Evolutionary conservation across 345 rosid species (phyloP), one percentile per base, ranked within the genome.

Genomic region (Salix brachista): DNA sequence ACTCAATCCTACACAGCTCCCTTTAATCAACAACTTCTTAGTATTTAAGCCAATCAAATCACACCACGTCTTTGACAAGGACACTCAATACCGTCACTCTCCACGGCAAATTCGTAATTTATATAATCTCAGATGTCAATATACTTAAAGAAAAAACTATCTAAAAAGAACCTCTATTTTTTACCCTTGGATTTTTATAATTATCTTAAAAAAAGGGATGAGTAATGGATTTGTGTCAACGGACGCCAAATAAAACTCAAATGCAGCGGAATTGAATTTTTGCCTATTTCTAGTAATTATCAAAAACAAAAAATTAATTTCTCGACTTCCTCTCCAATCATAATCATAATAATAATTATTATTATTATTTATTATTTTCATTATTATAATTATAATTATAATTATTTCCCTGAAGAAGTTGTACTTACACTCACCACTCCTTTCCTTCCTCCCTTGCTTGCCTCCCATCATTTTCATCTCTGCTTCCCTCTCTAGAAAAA

Each of bases 201-300:
- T 56, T 9, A n/a, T 56, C 13, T n/a, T 4, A 56, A 56, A 9
- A n/a, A 23, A 56, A 4, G 50, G 28, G 64, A 58, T 8, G 58
- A 18, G 26, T n/a, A 10, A 58, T 58, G 62, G 62, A 10, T 58
- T 54, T 65, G 83, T 74, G 88, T 87, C 90, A 85, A 87, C 90
- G 91, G 88, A 86, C 84, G 77, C 88, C 84, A 83, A 86, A 77
- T 71, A 71, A 64, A 75, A 81, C 71, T 86, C 58, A 78, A 86
- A 81, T 86, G 5, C 54, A 80, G 82, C 73, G 16, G 69, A 81
- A 77, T 85, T 50, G 28, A 25, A 11, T 67, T 18, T 67, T 41
- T 39, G 2, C 30, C 67, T 61, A 66, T 23, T 18, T 39, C 39
- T 26, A 17, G 18, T 18, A 50, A 41, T 62, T 56, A 7, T 14